These are phyloP conservation scores for Sinapis alba DNA, from an alignment of 441 rosid species.

Conservation along the genomic window DNA sequence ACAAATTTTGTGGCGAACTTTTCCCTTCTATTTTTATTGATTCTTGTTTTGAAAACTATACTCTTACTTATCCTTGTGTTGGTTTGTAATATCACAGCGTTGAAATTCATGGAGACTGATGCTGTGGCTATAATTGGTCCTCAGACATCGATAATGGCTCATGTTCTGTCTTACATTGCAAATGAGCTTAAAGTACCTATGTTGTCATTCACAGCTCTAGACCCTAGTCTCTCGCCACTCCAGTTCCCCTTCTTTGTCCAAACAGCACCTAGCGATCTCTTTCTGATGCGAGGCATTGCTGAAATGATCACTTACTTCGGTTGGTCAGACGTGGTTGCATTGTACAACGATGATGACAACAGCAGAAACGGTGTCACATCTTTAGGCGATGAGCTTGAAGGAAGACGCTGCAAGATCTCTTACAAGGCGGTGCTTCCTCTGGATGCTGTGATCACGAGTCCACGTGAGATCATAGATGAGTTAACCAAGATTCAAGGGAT, in stretches of 20 bases:
- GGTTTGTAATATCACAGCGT: slow-evolving; percentile 51
- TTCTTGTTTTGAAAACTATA: slow-evolving; percentile 8
- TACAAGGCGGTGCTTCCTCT: slow-evolving; percentile 76
- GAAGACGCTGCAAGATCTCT: slow-evolving; percentile 75
- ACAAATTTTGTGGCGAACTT: too few species aligned
- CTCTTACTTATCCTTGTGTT: slow-evolving; percentile 9
- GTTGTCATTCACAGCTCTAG: slow-evolving; percentile 83
- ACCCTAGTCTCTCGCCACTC: slow-evolving; percentile 77
- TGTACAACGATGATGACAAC: slow-evolving; percentile 86
- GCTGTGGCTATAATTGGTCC: slow-evolving; percentile 93
- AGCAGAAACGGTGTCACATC: slow-evolving; percentile 71
- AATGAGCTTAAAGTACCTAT: slow-evolving; percentile 83
- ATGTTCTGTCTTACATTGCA: slow-evolving; percentile 77
- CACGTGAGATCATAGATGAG: slow-evolving; percentile 49
- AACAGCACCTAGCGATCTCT: slow-evolving; percentile 76
- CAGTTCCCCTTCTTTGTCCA: slow-evolving; percentile 90
- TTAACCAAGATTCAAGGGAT: slow-evolving; percentile 63
- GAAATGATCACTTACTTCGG: slow-evolving; percentile 69
- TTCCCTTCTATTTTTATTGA: background rate
- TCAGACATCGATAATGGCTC: slow-evolving; percentile 81
- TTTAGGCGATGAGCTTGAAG: slow-evolving; percentile 75
- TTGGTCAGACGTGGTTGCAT: slow-evolving; percentile 78
- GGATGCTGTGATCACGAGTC: slow-evolving; percentile 48
- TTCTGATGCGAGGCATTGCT: slow-evolving; percentile 79
- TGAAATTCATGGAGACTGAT: slow-evolving; percentile 91